phyloP scores from a whole-genome alignment of 2,329 filamentous ascomycete species.

The Emergomyces africanus region DNA sequence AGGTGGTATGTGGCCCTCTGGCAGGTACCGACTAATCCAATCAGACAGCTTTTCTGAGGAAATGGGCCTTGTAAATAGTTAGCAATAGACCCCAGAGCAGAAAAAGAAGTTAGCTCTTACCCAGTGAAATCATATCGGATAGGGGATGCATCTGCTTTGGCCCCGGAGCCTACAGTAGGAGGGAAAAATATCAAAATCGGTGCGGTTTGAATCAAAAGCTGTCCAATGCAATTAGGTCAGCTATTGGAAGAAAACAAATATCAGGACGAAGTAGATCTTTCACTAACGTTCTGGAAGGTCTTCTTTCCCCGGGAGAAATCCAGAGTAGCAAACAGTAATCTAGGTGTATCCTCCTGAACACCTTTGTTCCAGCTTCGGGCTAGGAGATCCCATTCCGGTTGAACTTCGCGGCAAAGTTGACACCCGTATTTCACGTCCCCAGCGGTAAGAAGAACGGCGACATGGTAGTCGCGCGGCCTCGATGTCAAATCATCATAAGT shows the following conservation, averaged over 20 bases:
- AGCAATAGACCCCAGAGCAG: constrained; percentile 4
- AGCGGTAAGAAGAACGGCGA: constrained; percentile 75
- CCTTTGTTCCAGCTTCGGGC: constrained; percentile 77
- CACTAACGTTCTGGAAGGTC: constrained; percentile 69
- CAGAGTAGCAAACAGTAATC: constrained; percentile 66
- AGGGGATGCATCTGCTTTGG: constrained; percentile 55
- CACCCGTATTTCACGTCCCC: constrained; percentile 74
- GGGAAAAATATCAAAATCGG: constrained; percentile 81
- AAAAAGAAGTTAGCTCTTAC: constrained; percentile 36
- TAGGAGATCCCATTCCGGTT: constrained; percentile 85
- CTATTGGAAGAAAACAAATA: constrained; percentile 4
- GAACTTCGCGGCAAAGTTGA: constrained; percentile 75
- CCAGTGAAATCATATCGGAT: constrained; percentile 77
- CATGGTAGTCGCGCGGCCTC: constrained; percentile 69
- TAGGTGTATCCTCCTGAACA: constrained; percentile 44
- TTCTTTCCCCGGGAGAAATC: constrained; percentile 78
- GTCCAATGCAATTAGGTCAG: constrained; percentile 6
- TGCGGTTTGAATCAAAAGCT: constrained; percentile 90
- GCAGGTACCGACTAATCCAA: constrained; percentile 69
- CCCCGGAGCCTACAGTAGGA: constrained; percentile 70
- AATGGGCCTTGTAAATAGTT: constrained; percentile 44
- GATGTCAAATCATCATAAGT: constrained; percentile 64
- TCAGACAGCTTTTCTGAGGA: constrained; percentile 63
- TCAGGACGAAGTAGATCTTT: not conserved
- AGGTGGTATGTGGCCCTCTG: constrained; percentile 63